Evolutionary conservation across 2,329 filamentous ascomycete genomes (phyloP).

Genomic region (Calycina marina): DNA sequence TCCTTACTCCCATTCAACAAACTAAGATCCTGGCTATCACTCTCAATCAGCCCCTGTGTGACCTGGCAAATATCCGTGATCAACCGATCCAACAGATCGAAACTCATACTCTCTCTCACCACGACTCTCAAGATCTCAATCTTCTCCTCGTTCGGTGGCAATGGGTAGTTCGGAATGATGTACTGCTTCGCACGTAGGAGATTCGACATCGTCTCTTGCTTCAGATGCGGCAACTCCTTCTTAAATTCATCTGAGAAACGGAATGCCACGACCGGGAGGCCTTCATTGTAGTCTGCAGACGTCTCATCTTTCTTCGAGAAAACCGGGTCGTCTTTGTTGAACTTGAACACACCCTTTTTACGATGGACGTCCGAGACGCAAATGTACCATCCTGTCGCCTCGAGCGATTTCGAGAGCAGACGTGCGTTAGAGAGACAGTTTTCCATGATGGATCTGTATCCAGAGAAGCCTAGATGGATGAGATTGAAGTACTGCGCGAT

Average conservation of each 20-base stretch:
- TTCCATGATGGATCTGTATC: slow-evolving; percentile 51
- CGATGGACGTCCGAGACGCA: slow-evolving; percentile 53
- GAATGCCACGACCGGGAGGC: slow-evolving; percentile 56
- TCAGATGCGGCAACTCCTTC: slow-evolving; percentile 43
- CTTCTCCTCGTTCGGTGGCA: slow-evolving; percentile 45
- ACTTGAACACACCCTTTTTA: slow-evolving; percentile 31
- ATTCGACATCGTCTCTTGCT: slow-evolving; percentile 48
- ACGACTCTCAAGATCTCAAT: slow-evolving; percentile 55
- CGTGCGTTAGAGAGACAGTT: slow-evolving; percentile 51
- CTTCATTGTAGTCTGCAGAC: slow-evolving; percentile 46
- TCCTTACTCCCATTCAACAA: slow-evolving; percentile 21
- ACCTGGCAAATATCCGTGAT: slow-evolving; percentile 44
- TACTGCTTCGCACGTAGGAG: slow-evolving; percentile 52
- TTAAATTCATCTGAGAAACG: slow-evolving; percentile 46
- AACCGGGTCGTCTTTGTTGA: slow-evolving; percentile 19
- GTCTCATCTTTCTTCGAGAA: slow-evolving; percentile 32
- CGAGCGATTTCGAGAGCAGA: slow-evolving; percentile 45
- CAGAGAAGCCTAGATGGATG: slow-evolving; percentile 52
- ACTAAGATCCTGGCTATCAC: slow-evolving; percentile 30
- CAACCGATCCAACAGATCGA: slow-evolving; percentile 50
- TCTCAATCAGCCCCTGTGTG: slow-evolving; percentile 42
- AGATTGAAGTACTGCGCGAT: slow-evolving; percentile 62
- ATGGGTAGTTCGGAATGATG: slow-evolving; percentile 56
- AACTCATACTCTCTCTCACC: slow-evolving; percentile 50
- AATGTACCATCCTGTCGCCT: slow-evolving; percentile 51